phyloP scores from a whole-genome alignment of 2,329 filamentous ascomycete genomes.

The Fusarium penzigii region DNA sequence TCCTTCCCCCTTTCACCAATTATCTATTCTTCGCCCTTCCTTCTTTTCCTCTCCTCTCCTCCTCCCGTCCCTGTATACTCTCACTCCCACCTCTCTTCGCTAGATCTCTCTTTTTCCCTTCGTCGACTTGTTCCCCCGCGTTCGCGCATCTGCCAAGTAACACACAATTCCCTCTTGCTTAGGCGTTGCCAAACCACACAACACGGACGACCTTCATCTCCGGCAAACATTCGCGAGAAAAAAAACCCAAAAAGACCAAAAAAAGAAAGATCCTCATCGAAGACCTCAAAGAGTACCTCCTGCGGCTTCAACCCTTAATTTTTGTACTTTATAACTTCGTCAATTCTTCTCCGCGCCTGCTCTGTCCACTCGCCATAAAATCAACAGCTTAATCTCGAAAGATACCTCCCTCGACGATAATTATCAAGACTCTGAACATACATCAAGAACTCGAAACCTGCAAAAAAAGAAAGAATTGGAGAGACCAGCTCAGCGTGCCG shows the following conservation, averaged over 20 bases:
- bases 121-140: conserved; percentile 29
- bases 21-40: conserved; percentile 30
- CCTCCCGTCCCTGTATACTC: conserved; percentile 5
- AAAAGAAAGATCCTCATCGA: conserved; percentile 23
- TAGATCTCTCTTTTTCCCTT: conserved; percentile 30
- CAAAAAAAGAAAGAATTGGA: conserved; percentile 16
- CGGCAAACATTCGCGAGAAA: conserved; percentile 8
- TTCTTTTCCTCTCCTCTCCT: conserved; percentile 32
- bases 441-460: conserved; percentile 24
- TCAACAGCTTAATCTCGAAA: conserved; percentile 26
- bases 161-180: conserved; percentile 16
- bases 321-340: conserved; percentile 30
- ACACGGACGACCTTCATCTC: conserved; percentile 14
- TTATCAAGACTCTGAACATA: conserved; percentile 26
- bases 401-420: conserved; percentile 5
- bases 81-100: conserved; percentile 21
- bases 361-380: conserved; percentile 16
- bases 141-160: conserved; percentile 26
- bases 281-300: conserved; percentile 32
- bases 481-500: neutral
- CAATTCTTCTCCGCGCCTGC: conserved; percentile 28
- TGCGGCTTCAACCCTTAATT: conserved; percentile 29
- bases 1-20: conserved; percentile 25
- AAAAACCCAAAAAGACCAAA: conserved; percentile 13
- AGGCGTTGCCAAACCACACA: conserved; percentile 5